These are phyloP conservation scores for Chalciporus piperatoides DNA, from an alignment of 1,284 basidiomycete species.

Conservation along the genomic window DNA sequence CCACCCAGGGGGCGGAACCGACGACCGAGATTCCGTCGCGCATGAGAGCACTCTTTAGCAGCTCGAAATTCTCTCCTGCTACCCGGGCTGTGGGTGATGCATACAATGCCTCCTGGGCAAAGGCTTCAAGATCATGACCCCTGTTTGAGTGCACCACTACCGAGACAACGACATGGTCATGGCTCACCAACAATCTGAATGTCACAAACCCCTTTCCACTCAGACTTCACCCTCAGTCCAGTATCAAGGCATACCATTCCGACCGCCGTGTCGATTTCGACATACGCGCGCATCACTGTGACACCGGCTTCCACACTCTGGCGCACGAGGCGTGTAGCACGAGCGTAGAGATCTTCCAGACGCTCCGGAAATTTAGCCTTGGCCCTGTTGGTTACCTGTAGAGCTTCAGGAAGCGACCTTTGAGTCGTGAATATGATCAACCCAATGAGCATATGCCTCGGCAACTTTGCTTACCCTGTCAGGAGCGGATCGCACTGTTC, in stretches of 20 bases:
- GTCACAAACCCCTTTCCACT: constrained; percentile 46
- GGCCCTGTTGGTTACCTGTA: constrained; percentile 47
- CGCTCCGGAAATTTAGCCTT: constrained; percentile 46
- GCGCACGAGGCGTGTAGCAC: constrained; percentile 50
- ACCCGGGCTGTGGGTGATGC: constrained; percentile 29
- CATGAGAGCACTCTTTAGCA: constrained; percentile 41
- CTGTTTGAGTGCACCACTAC: neutral
- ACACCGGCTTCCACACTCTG: constrained; percentile 58
- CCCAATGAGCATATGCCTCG: neutral
- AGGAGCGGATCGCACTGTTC: constrained; percentile 48
- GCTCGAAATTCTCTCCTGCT: constrained; percentile 42
- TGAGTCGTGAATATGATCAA: constrained; percentile 8
- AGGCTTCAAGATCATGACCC: constrained; percentile 37
- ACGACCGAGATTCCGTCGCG: constrained; percentile 44
- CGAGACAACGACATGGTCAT: neutral
- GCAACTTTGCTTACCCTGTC: constrained; percentile 41
- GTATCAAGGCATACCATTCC: constrained; percentile 47
- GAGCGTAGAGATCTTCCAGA: constrained; percentile 44
- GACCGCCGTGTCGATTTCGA: constrained; percentile 58
- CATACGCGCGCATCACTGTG: constrained; percentile 56
- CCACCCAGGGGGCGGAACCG: constrained; percentile 64
- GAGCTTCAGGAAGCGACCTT: constrained; percentile 56
- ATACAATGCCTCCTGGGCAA: constrained; percentile 62
- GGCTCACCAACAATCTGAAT: constrained; percentile 53
- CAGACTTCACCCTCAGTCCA: constrained; percentile 45